Base-by-base conservation (phyloP, 805 yeast genomes). In the Candida adriatica region DNA sequence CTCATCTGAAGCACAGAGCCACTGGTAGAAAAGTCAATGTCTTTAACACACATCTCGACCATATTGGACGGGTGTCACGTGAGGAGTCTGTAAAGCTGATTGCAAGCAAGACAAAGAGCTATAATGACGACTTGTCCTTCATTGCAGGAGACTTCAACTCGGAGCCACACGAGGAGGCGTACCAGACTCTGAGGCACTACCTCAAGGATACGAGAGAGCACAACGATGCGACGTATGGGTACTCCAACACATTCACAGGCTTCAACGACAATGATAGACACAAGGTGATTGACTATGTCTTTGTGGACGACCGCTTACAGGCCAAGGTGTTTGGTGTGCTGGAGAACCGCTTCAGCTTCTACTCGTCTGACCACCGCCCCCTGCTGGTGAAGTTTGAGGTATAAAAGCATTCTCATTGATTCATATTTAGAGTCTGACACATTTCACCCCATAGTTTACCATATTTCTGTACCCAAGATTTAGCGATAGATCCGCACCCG, bases 111-210 rank as follows among this genome's bases (percentile, higher is more conserved):
- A 45, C 49, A 1, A 49, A 46, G 16, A 47, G 45, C 8, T 56
- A 37, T 27, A 39, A 41, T 16, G 64, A 39, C 58, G 58, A 55
- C 14, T 62, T 66, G 3, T 61, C 65, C 2, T 55, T 71, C 30
- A 53, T 75, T n/a, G 54, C 63, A 11, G 81, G 81, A 3, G 80
- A 74, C 46, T 69, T 76, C 55, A 76, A 76, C 45, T 64, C 76
- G 22, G 56, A 61, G 31, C 64, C 68, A 1, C 41, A 51, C n/a
- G 69, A 66, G 13, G 58, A 51, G 8, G 60, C 62, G 1, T 57
- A 73, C 50, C 60, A 62, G 37, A 58, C 72, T 22, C 42, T 57
- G 4, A 35, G 46, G 9, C 46, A 58, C 9, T 54, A 59, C 35
- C 52, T 56, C 29, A 75, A 68, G 41, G 57, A 66, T 31, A 40